phyloP scores from a whole-genome alignment of 2,329 filamentous ascomycete species.

The Thielaviopsis populi region DNA sequence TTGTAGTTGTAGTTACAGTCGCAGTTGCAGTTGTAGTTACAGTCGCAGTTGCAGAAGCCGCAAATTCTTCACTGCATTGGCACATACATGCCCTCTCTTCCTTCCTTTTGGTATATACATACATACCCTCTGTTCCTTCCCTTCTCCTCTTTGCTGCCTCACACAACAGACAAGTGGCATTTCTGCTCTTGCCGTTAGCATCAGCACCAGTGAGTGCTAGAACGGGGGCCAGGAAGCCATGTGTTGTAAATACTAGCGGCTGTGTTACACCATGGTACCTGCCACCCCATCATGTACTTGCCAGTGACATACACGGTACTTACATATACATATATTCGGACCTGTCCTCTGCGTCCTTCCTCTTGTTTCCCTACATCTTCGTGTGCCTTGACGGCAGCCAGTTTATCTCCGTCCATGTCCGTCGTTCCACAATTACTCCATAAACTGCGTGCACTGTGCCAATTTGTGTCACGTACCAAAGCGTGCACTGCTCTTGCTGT shows the following conservation, averaged over 20 bases:
- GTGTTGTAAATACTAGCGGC: neutral
- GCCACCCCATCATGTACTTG: neutral
- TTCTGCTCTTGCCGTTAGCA: neutral
- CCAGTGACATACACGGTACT: neutral
- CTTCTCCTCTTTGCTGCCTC: neutral
- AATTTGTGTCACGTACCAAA: neutral
- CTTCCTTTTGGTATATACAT: neutral
- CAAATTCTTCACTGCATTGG: neutral
- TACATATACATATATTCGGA: neutral
- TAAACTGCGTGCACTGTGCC: neutral
- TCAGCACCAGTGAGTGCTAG: neutral
- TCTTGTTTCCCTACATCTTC: neutral
- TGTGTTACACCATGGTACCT: conserved; percentile 4
- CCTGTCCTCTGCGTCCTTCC: neutral
- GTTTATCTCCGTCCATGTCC: neutral
- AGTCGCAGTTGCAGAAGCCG: neutral
- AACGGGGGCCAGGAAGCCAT: neutral
- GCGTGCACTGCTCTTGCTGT: neutral
- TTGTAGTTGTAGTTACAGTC: no score
- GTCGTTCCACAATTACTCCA: neutral
- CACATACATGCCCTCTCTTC: neutral
- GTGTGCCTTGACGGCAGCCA: neutral
- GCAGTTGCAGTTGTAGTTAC: no score
- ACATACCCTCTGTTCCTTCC: neutral
- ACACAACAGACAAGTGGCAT: neutral